Percentiles rank a stretch among this genome's conserved stretches.
Conservation (phyloP, 2,329 filamentous ascomycete species). For the Metarhizium album region DNA sequence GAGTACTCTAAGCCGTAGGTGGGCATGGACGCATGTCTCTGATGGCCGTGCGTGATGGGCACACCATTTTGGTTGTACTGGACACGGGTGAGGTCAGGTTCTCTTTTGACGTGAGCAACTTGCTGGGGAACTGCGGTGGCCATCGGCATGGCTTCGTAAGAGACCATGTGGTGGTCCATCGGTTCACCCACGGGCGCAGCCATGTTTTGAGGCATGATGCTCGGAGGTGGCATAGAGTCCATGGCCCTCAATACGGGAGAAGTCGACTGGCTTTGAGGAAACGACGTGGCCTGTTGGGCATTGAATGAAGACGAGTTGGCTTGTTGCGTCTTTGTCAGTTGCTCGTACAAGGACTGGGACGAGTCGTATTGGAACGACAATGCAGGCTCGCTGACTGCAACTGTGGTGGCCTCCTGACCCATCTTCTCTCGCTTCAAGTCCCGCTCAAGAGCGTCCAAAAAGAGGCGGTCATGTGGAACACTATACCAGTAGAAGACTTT, state of each 20-base stretch:
- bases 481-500: slow-evolving; percentile 99
- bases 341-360: slow-evolving; percentile 96
- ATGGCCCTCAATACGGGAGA: slow-evolving; percentile 85
- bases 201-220: slow-evolving; percentile 54
- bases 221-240: slow-evolving; percentile 87
- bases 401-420: slow-evolving; percentile 93
- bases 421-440: slow-evolving; percentile 99
- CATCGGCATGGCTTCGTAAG: slow-evolving; percentile 61
- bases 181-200: slow-evolving; percentile 47
- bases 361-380: slow-evolving; percentile 99
- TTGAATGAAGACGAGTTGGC: slow-evolving; percentile 96
- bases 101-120: slow-evolving; percentile 65
- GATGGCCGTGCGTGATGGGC: slow-evolving; percentile 70
- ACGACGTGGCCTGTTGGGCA: slow-evolving; percentile 56
- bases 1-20: slow-evolving; percentile 93
- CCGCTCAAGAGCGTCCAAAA: slow-evolving; percentile 92
- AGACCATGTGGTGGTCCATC: slow-evolving; percentile 63
- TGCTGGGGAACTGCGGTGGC: slow-evolving; percentile 58
- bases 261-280: slow-evolving; percentile 65
- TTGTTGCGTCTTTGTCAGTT: slow-evolving; percentile 98
- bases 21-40: slow-evolving; percentile 97
- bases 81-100: slow-evolving; percentile 70
- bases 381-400: slow-evolving; percentile 92
- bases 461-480: slow-evolving; percentile 92
- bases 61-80: slow-evolving; percentile 91